Evolutionary conservation across 2,329 filamentous ascomycete species (phyloP).

Genomic region (Stagonosporopsis vannaccii): DNA sequence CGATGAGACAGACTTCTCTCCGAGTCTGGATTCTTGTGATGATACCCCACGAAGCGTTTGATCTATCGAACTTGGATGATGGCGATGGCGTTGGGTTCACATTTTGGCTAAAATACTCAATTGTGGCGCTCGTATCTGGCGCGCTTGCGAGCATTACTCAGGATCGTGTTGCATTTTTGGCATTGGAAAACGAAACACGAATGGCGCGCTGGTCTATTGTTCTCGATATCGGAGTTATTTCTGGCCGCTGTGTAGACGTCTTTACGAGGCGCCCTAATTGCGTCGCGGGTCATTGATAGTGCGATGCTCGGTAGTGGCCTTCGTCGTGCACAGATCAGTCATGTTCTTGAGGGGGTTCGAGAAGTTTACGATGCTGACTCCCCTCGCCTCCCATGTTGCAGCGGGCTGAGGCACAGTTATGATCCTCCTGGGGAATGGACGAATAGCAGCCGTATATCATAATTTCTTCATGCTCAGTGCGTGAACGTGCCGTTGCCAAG

Average conservation of each 20-base stretch:
- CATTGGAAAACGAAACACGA: constrained; percentile 11
- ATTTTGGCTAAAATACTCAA: constrained; percentile 13
- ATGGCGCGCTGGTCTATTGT: neutral
- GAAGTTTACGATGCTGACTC: neutral
- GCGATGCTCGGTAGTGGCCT: neutral
- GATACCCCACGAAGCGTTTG: constrained; percentile 48
- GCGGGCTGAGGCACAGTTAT: neutral
- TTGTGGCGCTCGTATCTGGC: constrained; percentile 12
- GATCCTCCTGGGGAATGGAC: neutral
- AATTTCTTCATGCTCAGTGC: constrained; percentile 1
- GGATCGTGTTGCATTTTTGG: constrained; percentile 16
- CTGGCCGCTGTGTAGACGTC: neutral
- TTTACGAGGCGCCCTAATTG: neutral
- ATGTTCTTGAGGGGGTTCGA: neutral
- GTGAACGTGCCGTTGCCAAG: neutral
- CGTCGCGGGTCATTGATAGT: neutral
- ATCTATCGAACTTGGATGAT: constrained; percentile 23
- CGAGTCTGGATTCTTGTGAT: constrained; percentile 63
- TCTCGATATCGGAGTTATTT: neutral
- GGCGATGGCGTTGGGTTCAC: constrained; percentile 19
- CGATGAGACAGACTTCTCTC: constrained; percentile 56
- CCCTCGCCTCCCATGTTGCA: constrained; percentile 4
- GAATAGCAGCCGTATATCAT: constrained; percentile 2
- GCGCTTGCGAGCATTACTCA: constrained; percentile 4
- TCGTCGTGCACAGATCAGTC: neutral